A percentile compares a stretch with the other conserved stretches of the same genome.
Evolutionary conservation across 139 green algal genomes (phyloP).

Genomic region (Chlorella sp.): DNA sequence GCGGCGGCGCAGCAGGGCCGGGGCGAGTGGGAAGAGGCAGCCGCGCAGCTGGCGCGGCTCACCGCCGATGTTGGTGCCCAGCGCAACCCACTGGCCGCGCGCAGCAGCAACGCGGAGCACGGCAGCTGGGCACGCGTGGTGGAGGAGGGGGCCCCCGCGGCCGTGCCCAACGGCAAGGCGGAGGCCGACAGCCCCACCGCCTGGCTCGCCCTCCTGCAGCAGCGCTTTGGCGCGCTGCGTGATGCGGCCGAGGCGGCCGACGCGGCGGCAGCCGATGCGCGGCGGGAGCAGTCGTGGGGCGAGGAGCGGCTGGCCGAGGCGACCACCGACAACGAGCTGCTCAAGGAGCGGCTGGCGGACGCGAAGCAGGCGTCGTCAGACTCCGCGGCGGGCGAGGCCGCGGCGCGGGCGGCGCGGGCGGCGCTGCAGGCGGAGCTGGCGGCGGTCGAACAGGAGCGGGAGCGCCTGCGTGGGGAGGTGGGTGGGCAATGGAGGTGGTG

Average conservation of each 20-base stretch:
- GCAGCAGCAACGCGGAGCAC: not conserved
- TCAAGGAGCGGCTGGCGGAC: slow-evolving; percentile 35
- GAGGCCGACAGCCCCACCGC: slow-evolving; percentile 7
- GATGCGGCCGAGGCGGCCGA: not conserved
- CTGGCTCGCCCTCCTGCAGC: slow-evolving; percentile 27
- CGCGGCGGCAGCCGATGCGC: not conserved
- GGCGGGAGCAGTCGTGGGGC: slow-evolving; percentile 22
- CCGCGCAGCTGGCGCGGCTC: not conserved
- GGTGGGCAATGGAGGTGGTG: not conserved
- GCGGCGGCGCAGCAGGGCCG: not conserved
- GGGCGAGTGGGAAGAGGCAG: slow-evolving; percentile 5
- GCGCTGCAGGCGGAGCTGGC: slow-evolving; percentile 7
- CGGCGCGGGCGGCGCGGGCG: not conserved
- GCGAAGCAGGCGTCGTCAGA: slow-evolving; percentile 15
- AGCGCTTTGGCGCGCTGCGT: not conserved
- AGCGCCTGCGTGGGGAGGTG: not conserved
- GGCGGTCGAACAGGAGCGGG: not conserved
- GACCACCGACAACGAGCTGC: slow-evolving; percentile 32
- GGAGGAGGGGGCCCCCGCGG: not conserved
- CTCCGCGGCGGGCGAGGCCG: not conserved
- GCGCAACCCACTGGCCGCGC: not conserved
- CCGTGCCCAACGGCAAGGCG: slow-evolving; percentile 1
- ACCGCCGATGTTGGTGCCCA: not conserved
- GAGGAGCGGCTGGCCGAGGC: slow-evolving; percentile 27
- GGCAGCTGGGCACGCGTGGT: not conserved